Evolutionary conservation across 257 asterid species (phyloP).

Genomic region (Jacaranda copaia): DNA sequence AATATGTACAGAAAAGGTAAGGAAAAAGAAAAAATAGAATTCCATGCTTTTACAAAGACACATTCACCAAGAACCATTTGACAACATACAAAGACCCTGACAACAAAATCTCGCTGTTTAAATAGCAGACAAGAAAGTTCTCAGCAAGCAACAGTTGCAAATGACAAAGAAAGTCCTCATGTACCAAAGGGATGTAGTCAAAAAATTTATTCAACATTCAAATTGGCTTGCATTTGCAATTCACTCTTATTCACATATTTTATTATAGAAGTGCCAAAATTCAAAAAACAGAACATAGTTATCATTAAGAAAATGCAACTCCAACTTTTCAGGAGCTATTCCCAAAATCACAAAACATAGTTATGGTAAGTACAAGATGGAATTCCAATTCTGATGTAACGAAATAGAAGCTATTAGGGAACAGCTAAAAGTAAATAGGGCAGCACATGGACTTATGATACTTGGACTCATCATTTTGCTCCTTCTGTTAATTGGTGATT

Average conservation of each 20-base stretch:
- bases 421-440: neutral
- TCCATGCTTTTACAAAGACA: neutral
- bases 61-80: slow-evolving; percentile 22
- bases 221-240: neutral
- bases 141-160: neutral
- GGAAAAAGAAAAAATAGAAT: neutral
- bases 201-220: slow-evolving; percentile 7
- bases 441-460: neutral
- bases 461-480: slow-evolving; percentile 16
- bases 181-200: neutral
- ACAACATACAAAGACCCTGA: slow-evolving; percentile 11
- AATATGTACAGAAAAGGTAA: neutral
- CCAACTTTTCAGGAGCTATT: neutral
- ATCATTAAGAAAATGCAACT: neutral
- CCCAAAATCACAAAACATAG: neutral
- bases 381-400: neutral
- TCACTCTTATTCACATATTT: neutral
- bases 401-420: neutral
- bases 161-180: neutral
- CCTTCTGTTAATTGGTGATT: neutral
- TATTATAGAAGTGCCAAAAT: neutral
- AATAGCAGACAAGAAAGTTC: neutral
- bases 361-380: neutral
- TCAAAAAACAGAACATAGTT: neutral
- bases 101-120: slow-evolving; percentile 13